Percentiles rank a stretch among this genome's conserved stretches.
These are phyloP conservation scores for Aaosphaeria arxii DNA, from an alignment of 2,329 filamentous ascomycete species.

Conservation along the genomic window DNA sequence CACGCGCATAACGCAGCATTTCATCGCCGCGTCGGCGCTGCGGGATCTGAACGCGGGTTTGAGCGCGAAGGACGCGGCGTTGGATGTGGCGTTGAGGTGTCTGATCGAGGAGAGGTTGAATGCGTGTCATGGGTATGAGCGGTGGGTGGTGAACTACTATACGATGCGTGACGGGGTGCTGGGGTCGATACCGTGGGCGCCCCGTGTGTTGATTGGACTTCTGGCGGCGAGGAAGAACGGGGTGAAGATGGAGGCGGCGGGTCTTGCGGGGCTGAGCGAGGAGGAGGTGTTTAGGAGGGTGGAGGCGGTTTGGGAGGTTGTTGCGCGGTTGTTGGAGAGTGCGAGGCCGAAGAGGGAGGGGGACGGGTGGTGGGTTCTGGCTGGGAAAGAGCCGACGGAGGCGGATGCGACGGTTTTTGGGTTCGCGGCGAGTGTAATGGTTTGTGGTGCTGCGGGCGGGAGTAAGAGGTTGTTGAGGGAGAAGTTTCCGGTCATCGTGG, in stretches of 20 bases:
- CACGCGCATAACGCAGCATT: constrained; percentile 50
- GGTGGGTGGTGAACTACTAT: constrained; percentile 60
- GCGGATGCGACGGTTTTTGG: constrained; percentile 58
- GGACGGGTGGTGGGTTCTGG: constrained; percentile 55
- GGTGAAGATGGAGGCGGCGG: constrained; percentile 55
- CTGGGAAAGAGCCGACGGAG: constrained; percentile 53
- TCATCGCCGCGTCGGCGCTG: constrained; percentile 44
- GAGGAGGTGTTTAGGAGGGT: constrained; percentile 50
- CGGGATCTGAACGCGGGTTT: constrained; percentile 51
- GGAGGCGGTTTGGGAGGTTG: constrained; percentile 56
- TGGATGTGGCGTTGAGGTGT: constrained; percentile 53
- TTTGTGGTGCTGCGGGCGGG: constrained; percentile 52
- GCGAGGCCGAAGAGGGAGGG: constrained; percentile 26
- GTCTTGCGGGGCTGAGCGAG: constrained; percentile 49
- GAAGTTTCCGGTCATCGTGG: constrained; percentile 48
- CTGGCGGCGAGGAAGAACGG: constrained; percentile 46
- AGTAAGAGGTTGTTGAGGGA: constrained; percentile 45
- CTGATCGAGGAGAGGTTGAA: constrained; percentile 61
- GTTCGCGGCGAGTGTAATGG: constrained; percentile 53
- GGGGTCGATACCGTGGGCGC: constrained; percentile 49
- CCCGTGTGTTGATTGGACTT: constrained; percentile 51
- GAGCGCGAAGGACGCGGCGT: constrained; percentile 36
- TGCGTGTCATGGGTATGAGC: constrained; percentile 55
- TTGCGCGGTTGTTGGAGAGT: constrained; percentile 41
- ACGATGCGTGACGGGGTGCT: constrained; percentile 55